Conservation (phyloP, 495 filamentous ascomycete genomes). For the Saxophila tyrrhenica region DNA sequence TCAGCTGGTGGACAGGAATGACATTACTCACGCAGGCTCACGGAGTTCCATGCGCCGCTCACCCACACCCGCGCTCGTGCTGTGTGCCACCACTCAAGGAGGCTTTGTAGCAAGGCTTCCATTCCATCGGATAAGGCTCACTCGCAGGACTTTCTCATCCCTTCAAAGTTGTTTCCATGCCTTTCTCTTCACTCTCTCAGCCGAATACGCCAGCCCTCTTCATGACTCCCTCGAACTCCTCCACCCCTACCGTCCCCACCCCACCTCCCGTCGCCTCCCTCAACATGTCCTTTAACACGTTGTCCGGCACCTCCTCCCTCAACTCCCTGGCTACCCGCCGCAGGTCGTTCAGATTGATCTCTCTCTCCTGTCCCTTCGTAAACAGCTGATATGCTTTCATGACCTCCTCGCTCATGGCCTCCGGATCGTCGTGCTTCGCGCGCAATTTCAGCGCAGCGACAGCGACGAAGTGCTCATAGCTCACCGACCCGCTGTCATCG, state of each 20-base stretch:
- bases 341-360: constrained; percentile 65
- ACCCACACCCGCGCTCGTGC: no score
- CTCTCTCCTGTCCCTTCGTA: constrained; percentile 39
- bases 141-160: no score
- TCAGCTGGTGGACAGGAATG: no score
- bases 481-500: constrained; percentile 60
- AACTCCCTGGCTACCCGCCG: constrained; percentile 68
- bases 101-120: no score
- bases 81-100: no score
- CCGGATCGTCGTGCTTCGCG: constrained; percentile 35
- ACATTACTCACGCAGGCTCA: no score
- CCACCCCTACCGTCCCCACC: constrained; percentile 53
- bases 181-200: constrained; percentile 6
- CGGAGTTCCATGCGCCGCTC: no score
- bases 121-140: no score
- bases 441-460: constrained; percentile 71
- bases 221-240: constrained; percentile 36
- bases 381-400: constrained; percentile 74
- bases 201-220: constrained; percentile 24
- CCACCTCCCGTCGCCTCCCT: constrained; percentile 76
- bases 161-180: no score
- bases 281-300: constrained; percentile 82
- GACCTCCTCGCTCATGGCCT: constrained; percentile 45
- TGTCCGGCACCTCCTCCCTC: constrained; percentile 69
- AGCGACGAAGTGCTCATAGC: constrained; percentile 66